Base-by-base conservation (phyloP, 345 rosid genomes). In the Acer negundo region DNA sequence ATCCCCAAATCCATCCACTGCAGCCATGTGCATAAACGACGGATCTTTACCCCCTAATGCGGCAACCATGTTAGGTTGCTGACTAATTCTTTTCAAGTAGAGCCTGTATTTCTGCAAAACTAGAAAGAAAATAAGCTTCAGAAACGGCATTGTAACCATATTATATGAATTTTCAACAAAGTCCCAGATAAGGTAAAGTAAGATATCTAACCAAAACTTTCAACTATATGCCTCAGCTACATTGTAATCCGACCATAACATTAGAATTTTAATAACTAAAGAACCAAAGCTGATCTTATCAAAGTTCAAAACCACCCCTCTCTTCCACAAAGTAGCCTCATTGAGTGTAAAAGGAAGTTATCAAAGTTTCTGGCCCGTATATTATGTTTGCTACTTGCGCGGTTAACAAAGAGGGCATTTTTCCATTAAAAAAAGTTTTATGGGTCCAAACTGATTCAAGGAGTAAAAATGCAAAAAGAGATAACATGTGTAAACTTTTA, bases 71-170 rank as follows among this genome's bases (percentile, higher is more conserved):
- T 82, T 89, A 13, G 84, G 89, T 78, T 88, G 91, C 77, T 90
- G 94, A 62, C 89, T 86, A 68, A 90, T 73, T 81, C 88, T 90
- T 84, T 89, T 95, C 82, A 95, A 82, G 89, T 90, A 92, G 15
- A 92, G 89, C 86, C 98, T 90, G 75, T 87, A 95, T 78, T 95
- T 95, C 99, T 95, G 94, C 77, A 80, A 53, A 58, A 78, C 40
- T 73, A 66, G 28, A 69, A 72, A 64, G 40, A 70, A 51, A 66
- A 35, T 47, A 23, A 69, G 74, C 42, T 49, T 74, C 40, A 20
- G 16, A 23, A 47, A 15, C 51, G 62, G 62, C 51, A 42, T 9
- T 20, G 62, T 6, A 42, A 51, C 10, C 35, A 49, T 68, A 55
- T 74, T 65, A 62, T 17, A 61, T 15, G 10, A 69, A 79, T 58